phyloP scores from a whole-genome alignment of 371 early-diverging fungal species.

The Capillidium rhysosporum region DNA sequence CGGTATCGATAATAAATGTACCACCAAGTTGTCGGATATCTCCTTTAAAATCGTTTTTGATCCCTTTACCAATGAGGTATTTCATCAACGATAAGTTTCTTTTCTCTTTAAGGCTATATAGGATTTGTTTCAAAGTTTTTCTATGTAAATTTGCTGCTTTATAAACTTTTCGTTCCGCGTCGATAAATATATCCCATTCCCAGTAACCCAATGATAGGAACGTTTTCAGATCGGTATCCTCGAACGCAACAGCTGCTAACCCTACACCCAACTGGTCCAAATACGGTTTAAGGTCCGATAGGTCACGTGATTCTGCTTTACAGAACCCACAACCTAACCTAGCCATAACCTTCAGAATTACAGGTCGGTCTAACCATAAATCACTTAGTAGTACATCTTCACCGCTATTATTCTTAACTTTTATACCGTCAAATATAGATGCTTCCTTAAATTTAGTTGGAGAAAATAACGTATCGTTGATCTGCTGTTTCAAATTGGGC shows the following conservation, averaged over 20 bases:
- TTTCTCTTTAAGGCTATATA: background rate
- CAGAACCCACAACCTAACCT: constrained; percentile 2
- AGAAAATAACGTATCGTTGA: no score
- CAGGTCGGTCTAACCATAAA: background rate
- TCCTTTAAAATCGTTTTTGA: background rate
- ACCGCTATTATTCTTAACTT: background rate
- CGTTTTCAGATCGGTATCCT: background rate
- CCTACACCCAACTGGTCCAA: background rate
- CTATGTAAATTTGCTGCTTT: background rate
- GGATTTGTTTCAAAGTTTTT: background rate
- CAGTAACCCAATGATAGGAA: constrained; percentile 1
- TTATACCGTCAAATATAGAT: background rate
- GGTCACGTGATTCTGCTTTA: background rate
- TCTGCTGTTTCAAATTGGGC: no score
- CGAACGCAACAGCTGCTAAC: constrained; percentile 3
- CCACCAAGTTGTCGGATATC: background rate
- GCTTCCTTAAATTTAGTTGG: no score
- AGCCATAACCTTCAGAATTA: background rate
- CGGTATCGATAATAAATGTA: background rate
- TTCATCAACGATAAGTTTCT: background rate
- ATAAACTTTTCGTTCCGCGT: constrained; percentile 1
- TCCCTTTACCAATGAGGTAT: background rate
- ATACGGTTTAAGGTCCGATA: background rate
- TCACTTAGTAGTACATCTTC: background rate
- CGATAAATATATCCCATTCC: constrained; percentile 4